These are phyloP conservation scores for Claviceps sp. DNA, from an alignment of 2,329 filamentous ascomycete species.

Conservation along the genomic window DNA sequence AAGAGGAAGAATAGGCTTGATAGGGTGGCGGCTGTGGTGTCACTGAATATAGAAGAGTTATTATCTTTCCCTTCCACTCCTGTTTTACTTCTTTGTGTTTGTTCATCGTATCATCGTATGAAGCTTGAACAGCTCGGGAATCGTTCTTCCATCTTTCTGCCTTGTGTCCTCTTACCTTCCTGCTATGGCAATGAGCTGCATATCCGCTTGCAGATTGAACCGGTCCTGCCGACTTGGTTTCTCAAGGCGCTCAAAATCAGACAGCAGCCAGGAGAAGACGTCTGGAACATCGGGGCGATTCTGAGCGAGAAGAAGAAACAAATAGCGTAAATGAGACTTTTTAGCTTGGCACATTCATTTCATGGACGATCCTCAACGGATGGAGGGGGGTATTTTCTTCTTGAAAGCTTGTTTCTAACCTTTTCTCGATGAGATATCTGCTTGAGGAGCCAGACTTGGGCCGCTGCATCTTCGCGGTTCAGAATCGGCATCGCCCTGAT, in stretches of 20 bases:
- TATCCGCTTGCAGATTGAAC: constrained; percentile 15
- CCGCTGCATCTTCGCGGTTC: constrained; percentile 10
- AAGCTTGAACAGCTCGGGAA: too few relatives aligned
- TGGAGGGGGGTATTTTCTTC: background rate
- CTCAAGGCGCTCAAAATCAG: constrained; percentile 11
- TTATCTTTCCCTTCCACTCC: too few relatives aligned
- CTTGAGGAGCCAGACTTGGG: constrained; percentile 9
- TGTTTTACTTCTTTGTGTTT: too few relatives aligned
- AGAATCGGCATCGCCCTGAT: constrained; percentile 11
- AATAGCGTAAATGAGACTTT: background rate
- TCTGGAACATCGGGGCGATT: constrained; percentile 13
- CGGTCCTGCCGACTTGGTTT: constrained; percentile 10
- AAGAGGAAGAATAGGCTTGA: constrained; percentile 22
- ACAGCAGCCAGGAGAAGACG: constrained; percentile 19
- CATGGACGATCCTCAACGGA: background rate
- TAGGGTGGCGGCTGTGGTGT: constrained; percentile 23
- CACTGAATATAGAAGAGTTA: constrained; percentile 8
- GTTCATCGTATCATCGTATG: too few relatives aligned
- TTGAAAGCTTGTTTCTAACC: background rate
- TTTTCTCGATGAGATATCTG: background rate
- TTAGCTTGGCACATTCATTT: background rate
- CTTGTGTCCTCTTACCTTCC: constrained; percentile 14
- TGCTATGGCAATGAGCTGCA: constrained; percentile 17
- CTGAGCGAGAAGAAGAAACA: background rate
- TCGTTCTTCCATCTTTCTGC: background rate